Evolutionary conservation across 2,329 filamentous ascomycete species (phyloP), one percentile per base, ranked within the genome.

Genomic region (Colletotrichum godetiae): DNA sequence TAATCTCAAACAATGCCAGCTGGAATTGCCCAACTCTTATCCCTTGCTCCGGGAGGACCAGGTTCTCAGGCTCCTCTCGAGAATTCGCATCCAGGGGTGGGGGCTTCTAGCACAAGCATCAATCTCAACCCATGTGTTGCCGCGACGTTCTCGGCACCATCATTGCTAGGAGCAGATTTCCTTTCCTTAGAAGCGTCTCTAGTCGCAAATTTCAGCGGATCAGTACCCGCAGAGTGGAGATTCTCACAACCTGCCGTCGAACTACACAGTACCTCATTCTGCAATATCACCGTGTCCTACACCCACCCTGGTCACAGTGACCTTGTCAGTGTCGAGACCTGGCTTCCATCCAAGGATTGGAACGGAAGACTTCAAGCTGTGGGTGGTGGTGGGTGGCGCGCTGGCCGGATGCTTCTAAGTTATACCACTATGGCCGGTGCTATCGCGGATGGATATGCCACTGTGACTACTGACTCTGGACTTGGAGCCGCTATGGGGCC

Each of bases 301-400:
- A 77, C 76, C 1, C 78, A 79, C 68, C 68, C 74, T 6, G 75
- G 75, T 10, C 72, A 75, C 3, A 69, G 68, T 13, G 78, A 80
- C 49, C 56, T 12, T 5, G 72, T 80, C 29, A 61, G 66, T 12
- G 75, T 80, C 11, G 72, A 77, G 33, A 66, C 77, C 15, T 80
- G 76, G 75, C 72, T 80, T 2, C 78, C 78, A 22, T 46, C 74
- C 7, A 11, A 67, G 5, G 49, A 60, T 3, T 82, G 80, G 79
- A 82, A 81, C 59, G 75, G 75, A 0, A 76, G 80, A 19, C 74
- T 81, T 7, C 76, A 79, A 42, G 78, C 75, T 2, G 58, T 80
- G 19, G 80, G 81, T 1, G 80, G 81, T 11, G 79, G 79, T 10
- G 81, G 79, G 2, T 81, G 65, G 61, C 62, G 62, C 3, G 62